Evolutionary conservation across 805 yeast species (phyloP).

Genomic region (Maudiozyma saulgeensis): DNA sequence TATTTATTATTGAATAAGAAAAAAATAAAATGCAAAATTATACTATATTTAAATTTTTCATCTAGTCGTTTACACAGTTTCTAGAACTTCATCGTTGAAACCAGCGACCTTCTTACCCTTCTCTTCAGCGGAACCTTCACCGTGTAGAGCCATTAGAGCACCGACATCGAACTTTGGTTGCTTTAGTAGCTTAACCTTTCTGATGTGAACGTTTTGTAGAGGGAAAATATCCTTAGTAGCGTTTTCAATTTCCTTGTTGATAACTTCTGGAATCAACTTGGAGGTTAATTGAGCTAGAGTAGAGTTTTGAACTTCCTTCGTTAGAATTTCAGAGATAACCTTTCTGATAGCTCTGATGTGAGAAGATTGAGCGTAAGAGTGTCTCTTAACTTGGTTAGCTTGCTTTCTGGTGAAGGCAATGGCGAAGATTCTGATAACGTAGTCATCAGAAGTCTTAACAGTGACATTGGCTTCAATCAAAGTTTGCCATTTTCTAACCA

Average conservation of each 20-base stretch:
- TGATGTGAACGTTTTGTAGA: slow-evolving; percentile 95
- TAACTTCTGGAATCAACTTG: slow-evolving; percentile 96
- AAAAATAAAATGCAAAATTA: neutral
- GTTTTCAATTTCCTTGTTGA: slow-evolving; percentile 96
- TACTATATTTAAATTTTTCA: neutral
- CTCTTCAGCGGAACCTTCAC: slow-evolving; percentile 88
- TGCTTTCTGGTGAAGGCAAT: slow-evolving; percentile 98
- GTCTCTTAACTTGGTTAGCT: slow-evolving; percentile 93
- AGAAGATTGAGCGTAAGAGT: slow-evolving; percentile 94
- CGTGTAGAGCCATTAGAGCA: slow-evolving; percentile 90
- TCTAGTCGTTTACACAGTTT: slow-evolving; percentile 49
- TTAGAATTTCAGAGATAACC: slow-evolving; percentile 92
- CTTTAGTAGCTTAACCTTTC: slow-evolving; percentile 96
- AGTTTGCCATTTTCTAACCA: slow-evolving; percentile 98
- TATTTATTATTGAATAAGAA: neutral
- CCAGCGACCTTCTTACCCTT: slow-evolving; percentile 96
- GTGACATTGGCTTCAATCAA: slow-evolving; percentile 96
- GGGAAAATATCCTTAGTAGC: slow-evolving; percentile 91
- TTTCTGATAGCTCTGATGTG: slow-evolving; percentile 95
- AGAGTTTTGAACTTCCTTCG: slow-evolving; percentile 89
- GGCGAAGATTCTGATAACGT: slow-evolving; percentile 90
- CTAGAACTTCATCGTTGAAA: slow-evolving; percentile 98
- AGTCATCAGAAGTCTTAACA: slow-evolving; percentile 95
- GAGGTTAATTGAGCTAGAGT: slow-evolving; percentile 94
- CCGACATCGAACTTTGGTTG: slow-evolving; percentile 98